Conservation (phyloP, 176 grass and related monocot genomes). For the Raddia guianensis region DNA sequence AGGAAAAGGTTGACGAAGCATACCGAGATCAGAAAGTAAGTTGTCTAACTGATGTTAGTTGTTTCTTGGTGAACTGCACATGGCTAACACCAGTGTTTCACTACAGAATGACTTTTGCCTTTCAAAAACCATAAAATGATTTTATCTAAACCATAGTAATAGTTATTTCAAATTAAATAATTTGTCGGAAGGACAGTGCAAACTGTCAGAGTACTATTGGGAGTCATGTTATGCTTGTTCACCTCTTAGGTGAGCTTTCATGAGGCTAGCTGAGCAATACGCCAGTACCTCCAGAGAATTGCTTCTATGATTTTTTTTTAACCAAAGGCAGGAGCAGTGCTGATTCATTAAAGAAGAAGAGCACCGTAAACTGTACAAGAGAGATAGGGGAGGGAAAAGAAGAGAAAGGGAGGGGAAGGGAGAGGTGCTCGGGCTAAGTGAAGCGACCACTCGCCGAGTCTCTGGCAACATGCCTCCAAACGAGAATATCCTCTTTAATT, state of each 20-base stretch:
- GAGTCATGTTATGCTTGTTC: neutral
- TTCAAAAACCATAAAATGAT: no score
- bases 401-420: no score
- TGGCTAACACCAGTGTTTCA: conserved; percentile 3
- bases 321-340: no score
- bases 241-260: conserved; percentile 25
- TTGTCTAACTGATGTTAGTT: conserved; percentile 5
- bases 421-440: no score
- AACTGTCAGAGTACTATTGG: neutral
- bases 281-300: neutral
- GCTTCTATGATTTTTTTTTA: neutral
- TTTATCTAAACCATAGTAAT: neutral
- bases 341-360: no score
- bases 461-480: no score
- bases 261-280: neutral
- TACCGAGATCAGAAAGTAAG: conserved; percentile 84
- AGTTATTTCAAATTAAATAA: neutral
- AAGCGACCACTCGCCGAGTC: no score
- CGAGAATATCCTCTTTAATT: no score
- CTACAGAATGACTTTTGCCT: no score
- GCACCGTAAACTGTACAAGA: no score
- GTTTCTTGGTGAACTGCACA: conserved; percentile 20
- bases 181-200: neutral
- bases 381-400: no score
- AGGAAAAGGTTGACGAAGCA: conserved; percentile 87